Evolutionary conservation across 164 flowering plant species (phyloP).

Genomic region (Paratinospora sagittata): DNA sequence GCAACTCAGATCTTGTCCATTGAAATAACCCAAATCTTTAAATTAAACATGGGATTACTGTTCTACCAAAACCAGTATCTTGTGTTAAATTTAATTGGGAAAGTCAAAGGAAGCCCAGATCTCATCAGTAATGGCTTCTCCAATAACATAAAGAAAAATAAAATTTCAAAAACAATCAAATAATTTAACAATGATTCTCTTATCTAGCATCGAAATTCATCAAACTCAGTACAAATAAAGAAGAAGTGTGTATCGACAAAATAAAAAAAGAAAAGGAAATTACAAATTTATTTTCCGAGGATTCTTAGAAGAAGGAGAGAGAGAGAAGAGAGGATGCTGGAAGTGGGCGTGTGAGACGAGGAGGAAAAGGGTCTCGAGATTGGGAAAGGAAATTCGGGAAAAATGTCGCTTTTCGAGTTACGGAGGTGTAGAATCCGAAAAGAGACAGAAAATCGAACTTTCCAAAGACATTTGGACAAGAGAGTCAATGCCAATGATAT

Average conservation of each 20-base stretch:
- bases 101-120: background rate
- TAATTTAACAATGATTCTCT: too few relatives aligned
- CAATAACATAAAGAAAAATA: too few relatives aligned
- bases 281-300: too few relatives aligned
- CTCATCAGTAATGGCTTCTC: too few relatives aligned
- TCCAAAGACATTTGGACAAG: constrained; percentile 70
- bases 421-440: constrained; percentile 23
- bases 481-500: constrained; percentile 70
- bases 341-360: too few relatives aligned
- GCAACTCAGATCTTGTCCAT: background rate
- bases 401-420: background rate
- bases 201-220: too few relatives aligned
- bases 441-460: constrained; percentile 41
- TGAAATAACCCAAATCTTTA: background rate
- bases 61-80: background rate
- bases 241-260: background rate
- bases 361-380: too few relatives aligned
- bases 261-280: background rate
- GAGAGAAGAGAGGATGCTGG: too few relatives aligned
- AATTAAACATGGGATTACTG: background rate
- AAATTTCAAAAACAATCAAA: too few relatives aligned
- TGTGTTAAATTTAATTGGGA: background rate
- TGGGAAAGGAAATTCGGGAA: background rate
- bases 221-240: background rate
- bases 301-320: too few relatives aligned